Percentiles rank a stretch among this genome's conserved stretches.
These are phyloP conservation scores for Hypoxylon sp. DNA, from an alignment of 2,329 filamentous ascomycete species.

Conservation along the genomic window DNA sequence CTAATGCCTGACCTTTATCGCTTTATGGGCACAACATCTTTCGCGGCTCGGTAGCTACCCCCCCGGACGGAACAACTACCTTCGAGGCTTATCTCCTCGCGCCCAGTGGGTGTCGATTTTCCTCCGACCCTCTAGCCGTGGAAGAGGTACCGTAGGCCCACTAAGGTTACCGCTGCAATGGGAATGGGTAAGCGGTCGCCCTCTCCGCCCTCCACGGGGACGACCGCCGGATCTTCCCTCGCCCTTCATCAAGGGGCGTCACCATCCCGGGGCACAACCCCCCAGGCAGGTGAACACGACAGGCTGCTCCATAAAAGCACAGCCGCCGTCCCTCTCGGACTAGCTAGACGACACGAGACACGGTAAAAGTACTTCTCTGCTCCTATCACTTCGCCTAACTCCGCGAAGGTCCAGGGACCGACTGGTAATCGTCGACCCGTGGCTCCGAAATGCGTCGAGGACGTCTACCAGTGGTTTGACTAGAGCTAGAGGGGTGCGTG, in stretches of 20 bases:
- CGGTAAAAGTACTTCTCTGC: slow-evolving; percentile 37
- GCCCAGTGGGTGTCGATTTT: slow-evolving; percentile 20
- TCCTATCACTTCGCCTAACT: slow-evolving; percentile 33
- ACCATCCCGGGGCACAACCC: slow-evolving; percentile 5
- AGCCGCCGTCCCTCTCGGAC: slow-evolving; percentile 32
- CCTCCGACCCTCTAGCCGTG: slow-evolving; percentile 1
- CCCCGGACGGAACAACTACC: slow-evolving; percentile 7
- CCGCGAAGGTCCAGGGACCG: slow-evolving; percentile 40
- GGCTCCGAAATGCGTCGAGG: background rate
- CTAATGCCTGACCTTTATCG: slow-evolving; percentile 38
- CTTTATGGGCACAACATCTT: slow-evolving; percentile 30
- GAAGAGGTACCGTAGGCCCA: slow-evolving; percentile 8
- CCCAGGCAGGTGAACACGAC: slow-evolving; percentile 23
- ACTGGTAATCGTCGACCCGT: background rate
- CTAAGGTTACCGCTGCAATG: slow-evolving; percentile 25
- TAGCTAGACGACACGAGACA: slow-evolving; percentile 38
- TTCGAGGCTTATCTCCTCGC: slow-evolving; percentile 25
- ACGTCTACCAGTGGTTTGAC: slow-evolving; percentile 24
- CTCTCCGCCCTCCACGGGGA: slow-evolving; percentile 12
- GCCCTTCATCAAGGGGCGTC: slow-evolving; percentile 31
- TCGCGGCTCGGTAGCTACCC: slow-evolving; percentile 14
- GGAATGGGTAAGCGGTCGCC: slow-evolving; percentile 15
- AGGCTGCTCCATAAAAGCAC: background rate
- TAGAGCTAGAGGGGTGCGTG: slow-evolving; percentile 35
- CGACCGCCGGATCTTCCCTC: slow-evolving; percentile 16